Evolutionary conservation across 2,329 filamentous ascomycete species (phyloP), one percentile per base, ranked within the genome.

Genomic region (Erysiphe neolycopersici): DNA sequence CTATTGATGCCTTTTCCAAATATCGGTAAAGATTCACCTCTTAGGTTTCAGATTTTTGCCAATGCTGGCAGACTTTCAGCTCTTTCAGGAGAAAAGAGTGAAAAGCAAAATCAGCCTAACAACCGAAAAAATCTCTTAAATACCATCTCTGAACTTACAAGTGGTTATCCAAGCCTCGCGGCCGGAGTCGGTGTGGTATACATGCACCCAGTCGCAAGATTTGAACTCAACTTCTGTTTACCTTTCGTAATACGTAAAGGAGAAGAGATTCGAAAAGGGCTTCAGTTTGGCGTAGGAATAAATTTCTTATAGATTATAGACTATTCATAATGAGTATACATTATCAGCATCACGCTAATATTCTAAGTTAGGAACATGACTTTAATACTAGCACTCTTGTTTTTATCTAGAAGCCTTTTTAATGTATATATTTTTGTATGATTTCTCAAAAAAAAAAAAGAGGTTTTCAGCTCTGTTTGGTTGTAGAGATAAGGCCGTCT

Each of bases 221-320:
- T 98, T 50, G 89, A 98, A 64, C 65, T 98, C 51, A 98, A 98
- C 61, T 93, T 98, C 58, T 84, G 80, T 53, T 60, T 98, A 51
- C 89, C 89, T 1, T 59, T 98, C 46, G 76, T 87, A 16, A 60
- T 83, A 54, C 70, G 89, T 46, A 76, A 70, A 49, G 84, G 83
- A 32, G 89, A 98, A 61, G 77, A 89, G 52, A 77, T 74, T 14
- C 73, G 87, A 44, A 98, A 98, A 63, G 89, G 89, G 1, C 57
- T 98, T 49, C 84, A 89, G 58, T 76, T 98, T 53, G 89, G 89
- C n/a, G 82, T 98, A 36, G 89, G 89, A 42, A 84, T 98, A 56
- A 91, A 81, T 62, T 94, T 98, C 22, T 26, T 26, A 8, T 26
- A 26, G 22, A 26, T 26, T 26, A 22, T 22, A 4, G 12, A 35